These are phyloP conservation scores for Teunomyces pallodes DNA, from an alignment of 805 yeast species.

Conservation along the genomic window DNA sequence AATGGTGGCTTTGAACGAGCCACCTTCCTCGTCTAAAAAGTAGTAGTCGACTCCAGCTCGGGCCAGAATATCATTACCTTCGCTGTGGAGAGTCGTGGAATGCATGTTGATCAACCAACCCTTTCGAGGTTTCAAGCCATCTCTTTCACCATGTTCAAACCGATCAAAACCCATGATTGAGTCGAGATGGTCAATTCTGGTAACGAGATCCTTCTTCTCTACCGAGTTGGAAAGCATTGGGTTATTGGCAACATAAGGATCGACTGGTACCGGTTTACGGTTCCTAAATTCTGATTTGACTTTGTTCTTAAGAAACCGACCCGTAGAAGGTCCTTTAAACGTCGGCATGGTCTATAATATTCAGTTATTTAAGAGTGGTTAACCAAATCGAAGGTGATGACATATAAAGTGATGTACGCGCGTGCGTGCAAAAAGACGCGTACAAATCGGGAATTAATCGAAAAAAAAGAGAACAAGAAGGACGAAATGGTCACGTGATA, in stretches of 20 bases:
- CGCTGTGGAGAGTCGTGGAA: constrained; percentile 66
- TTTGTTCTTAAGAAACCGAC: constrained; percentile 49
- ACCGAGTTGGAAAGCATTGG: constrained; percentile 38
- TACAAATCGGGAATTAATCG: background rate
- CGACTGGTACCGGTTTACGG: constrained; percentile 3
- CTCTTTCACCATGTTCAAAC: constrained; percentile 64
- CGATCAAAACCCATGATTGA: constrained; percentile 85
- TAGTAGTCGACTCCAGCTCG: constrained; percentile 90
- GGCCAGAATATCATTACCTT: constrained; percentile 56
- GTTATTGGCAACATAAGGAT: constrained; percentile 26
- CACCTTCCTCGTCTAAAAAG: constrained; percentile 95
- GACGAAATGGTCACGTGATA: background rate
- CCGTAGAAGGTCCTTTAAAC: constrained; percentile 50
- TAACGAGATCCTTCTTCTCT: constrained; percentile 51
- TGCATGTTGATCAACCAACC: constrained; percentile 98
- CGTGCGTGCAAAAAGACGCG: background rate
- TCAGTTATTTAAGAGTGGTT: background rate
- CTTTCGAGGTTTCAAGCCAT: constrained; percentile 44
- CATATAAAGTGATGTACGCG: background rate
- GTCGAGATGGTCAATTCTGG: constrained; percentile 68
- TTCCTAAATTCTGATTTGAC: constrained; percentile 19
- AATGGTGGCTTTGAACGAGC: constrained; percentile 82
- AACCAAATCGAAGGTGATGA: background rate
- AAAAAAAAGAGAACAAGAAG: too few relatives aligned
- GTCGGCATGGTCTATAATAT: background rate